phyloP scores from a whole-genome alignment of 495 filamentous ascomycete species.

The Trichoderma orchidacearum region DNA sequence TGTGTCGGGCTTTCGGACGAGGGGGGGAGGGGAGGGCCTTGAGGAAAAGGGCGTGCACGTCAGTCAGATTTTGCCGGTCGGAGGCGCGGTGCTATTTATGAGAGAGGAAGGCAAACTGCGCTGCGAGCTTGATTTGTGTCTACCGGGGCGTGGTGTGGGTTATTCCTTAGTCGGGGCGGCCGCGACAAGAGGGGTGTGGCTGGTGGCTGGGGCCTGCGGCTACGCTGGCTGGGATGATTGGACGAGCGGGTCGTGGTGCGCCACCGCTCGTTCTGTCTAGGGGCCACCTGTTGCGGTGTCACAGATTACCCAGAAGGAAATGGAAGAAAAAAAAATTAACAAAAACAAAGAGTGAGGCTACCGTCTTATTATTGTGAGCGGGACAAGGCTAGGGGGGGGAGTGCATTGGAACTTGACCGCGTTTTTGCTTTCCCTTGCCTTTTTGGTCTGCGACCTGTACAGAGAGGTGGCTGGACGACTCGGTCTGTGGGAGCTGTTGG shows the following conservation, averaged over 20 bases:
- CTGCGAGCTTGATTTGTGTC: not conserved
- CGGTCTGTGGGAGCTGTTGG: not conserved
- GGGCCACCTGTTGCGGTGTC: not conserved
- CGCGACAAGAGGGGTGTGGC: not conserved
- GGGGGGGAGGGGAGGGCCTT: not conserved
- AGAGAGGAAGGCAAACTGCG: not conserved
- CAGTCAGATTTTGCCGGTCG: conserved; percentile 1
- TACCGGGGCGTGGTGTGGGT: not conserved
- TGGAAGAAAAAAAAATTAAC: not conserved
- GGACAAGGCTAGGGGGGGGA: not conserved
- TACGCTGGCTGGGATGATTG: not conserved
- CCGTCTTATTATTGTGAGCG: not conserved
- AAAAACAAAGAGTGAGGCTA: not conserved
- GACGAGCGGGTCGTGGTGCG: not conserved
- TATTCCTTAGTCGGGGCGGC: not conserved
- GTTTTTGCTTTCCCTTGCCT: not conserved
- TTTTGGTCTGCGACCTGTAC: not conserved
- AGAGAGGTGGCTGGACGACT: not conserved
- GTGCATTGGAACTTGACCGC: not conserved
- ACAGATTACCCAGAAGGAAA: not conserved
- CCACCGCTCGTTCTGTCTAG: not conserved
- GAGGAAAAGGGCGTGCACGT: conserved; percentile 5
- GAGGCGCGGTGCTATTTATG: conserved; percentile 7
- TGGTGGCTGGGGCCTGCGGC: not conserved
- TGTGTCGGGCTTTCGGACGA: not conserved